These are phyloP conservation scores for Metschnikowia aberdeeniae DNA, from an alignment of 805 yeast genomes.

Conservation along the genomic window DNA sequence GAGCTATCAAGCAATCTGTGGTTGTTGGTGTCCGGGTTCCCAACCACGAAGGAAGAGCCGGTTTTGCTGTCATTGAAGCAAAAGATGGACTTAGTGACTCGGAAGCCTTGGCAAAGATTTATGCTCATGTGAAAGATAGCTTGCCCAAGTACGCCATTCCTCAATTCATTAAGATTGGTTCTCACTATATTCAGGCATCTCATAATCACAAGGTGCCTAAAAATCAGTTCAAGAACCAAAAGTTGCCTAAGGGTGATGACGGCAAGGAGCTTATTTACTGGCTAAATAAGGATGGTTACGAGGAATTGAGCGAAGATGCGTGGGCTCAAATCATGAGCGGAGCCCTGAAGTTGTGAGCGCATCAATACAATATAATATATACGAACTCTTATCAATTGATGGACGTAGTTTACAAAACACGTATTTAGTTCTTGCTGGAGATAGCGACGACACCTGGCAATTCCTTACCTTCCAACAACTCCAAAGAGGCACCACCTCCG, in stretches of 20 bases:
- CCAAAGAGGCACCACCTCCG: slow-evolving; percentile 99
- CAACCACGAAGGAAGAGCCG: slow-evolving; percentile 91
- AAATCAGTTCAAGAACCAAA: slow-evolving; percentile 62
- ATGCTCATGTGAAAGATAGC: slow-evolving; percentile 28
- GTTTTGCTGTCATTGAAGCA: slow-evolving; percentile 74
- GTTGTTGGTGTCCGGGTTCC: slow-evolving; percentile 88
- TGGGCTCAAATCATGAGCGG: slow-evolving; percentile 48
- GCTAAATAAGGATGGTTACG: slow-evolving; percentile 57
- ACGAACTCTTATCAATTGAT: not conserved
- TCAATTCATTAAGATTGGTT: slow-evolving; percentile 66
- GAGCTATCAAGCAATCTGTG: slow-evolving; percentile 57
- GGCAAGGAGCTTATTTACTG: slow-evolving; percentile 66
- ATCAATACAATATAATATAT: not conserved
- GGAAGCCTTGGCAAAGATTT: slow-evolving; percentile 25
- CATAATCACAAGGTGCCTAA: slow-evolving; percentile 83
- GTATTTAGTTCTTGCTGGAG: slow-evolving; percentile 52
- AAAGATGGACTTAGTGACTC: slow-evolving; percentile 27
- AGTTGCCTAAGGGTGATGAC: slow-evolving; percentile 60
- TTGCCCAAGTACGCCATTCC: slow-evolving; percentile 88
- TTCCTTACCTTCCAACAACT: slow-evolving; percentile 96
- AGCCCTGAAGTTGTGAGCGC: slow-evolving; percentile 31
- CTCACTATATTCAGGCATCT: slow-evolving; percentile 51
- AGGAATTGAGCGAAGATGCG: slow-evolving; percentile 48
- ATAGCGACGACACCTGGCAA: slow-evolving; percentile 97
- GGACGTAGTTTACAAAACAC: not conserved